These are phyloP conservation scores for Trichoderma sp. DNA, from an alignment of 2,329 filamentous ascomycete genomes.

Conservation along the genomic window DNA sequence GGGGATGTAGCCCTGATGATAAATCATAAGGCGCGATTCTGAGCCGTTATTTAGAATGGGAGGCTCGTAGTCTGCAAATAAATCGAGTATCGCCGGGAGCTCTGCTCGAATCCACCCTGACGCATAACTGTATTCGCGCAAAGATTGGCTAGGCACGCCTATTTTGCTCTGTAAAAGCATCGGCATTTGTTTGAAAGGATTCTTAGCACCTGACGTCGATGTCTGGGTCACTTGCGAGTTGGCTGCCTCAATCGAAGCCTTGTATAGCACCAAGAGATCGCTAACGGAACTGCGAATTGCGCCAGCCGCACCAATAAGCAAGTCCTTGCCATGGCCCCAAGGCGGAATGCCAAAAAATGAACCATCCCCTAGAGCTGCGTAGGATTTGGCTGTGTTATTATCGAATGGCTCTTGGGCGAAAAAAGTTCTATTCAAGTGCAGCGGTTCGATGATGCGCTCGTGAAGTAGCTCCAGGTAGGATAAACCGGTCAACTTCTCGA, in stretches of 20 bases:
- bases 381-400: background rate
- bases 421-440: background rate
- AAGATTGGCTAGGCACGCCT: background rate
- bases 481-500: background rate
- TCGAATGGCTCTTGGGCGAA: background rate
- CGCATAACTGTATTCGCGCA: background rate
- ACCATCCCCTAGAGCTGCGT: background rate
- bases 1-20: background rate
- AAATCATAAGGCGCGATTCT: background rate
- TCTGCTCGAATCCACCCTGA: background rate
- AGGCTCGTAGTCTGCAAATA: background rate
- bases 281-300: background rate
- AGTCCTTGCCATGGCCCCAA: background rate
- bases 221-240: background rate
- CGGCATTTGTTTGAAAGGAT: background rate
- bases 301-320: background rate
- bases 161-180: background rate
- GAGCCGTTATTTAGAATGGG: background rate
- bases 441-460: background rate
- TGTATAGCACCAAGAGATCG: background rate
- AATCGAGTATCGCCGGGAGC: background rate
- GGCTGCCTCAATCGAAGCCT: background rate
- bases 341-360: background rate
- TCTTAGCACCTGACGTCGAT: background rate
- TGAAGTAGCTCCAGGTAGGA: background rate